These are phyloP conservation scores for Penicillium polonicum DNA, from an alignment of 2,329 filamentous ascomycete species.

Conservation along the genomic window DNA sequence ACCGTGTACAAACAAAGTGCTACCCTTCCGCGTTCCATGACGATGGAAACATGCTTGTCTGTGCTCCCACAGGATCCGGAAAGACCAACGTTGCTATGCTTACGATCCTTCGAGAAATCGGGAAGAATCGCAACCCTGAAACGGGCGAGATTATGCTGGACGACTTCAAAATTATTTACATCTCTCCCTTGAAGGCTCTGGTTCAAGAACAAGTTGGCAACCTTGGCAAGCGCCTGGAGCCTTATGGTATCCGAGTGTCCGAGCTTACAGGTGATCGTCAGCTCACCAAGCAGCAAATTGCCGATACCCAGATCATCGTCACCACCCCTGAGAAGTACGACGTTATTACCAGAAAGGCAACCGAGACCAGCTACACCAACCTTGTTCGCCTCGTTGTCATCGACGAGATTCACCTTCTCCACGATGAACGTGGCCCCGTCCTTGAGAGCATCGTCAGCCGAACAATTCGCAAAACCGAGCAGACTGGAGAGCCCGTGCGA, in stretches of 20 bases:
- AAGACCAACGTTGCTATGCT: slow-evolving; percentile 99
- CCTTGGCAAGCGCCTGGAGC: slow-evolving; percentile 85
- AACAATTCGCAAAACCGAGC: slow-evolving; percentile 88
- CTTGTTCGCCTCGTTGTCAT: slow-evolving; percentile 96
- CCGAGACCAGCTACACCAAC: slow-evolving; percentile 93
- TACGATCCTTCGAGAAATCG: slow-evolving; percentile 91
- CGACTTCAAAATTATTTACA: slow-evolving; percentile 97
- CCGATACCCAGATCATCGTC: slow-evolving; percentile 96
- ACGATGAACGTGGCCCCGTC: slow-evolving; percentile 95
- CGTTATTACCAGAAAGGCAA: slow-evolving; percentile 96
- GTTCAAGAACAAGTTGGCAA: slow-evolving; percentile 98
- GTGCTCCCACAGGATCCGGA: slow-evolving; percentile 92
- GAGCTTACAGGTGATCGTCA: slow-evolving; percentile 97
- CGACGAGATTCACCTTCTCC: slow-evolving; percentile 95
- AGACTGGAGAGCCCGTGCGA: slow-evolving; percentile 89
- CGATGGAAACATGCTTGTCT: slow-evolving; percentile 97
- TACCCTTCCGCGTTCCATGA: slow-evolving; percentile 87
- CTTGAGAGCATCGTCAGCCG: slow-evolving; percentile 94
- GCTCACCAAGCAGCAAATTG: slow-evolving; percentile 96
- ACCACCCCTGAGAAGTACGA: slow-evolving; percentile 99
- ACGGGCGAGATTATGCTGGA: slow-evolving; percentile 95
- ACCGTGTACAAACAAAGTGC: slow-evolving; percentile 93
- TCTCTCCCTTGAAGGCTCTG: slow-evolving; percentile 90
- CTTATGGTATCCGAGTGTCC: slow-evolving; percentile 89
- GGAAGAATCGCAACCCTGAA: slow-evolving; percentile 83